phyloP scores from a whole-genome alignment of 257 asterid species.

The Solanum chilense region DNA sequence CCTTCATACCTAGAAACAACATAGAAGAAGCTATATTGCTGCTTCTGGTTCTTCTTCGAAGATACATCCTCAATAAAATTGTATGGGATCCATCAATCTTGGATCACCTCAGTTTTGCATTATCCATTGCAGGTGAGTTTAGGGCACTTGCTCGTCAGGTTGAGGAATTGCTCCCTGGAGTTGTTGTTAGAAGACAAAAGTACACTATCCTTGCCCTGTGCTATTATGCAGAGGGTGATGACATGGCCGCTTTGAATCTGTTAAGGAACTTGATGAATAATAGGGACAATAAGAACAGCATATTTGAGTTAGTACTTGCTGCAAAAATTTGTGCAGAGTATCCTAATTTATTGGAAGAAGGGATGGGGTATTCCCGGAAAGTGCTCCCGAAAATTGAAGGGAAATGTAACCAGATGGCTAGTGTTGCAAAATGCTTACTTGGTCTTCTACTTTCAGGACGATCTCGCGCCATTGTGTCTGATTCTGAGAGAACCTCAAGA shows the following conservation, averaged over 20 bases:
- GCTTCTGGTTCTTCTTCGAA: conserved; percentile 47
- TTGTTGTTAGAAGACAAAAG: conserved; percentile 34
- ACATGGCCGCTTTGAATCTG: conserved; percentile 45
- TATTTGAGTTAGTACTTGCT: conserved; percentile 53
- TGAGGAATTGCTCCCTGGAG: conserved; percentile 66
- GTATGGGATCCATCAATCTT: conserved; percentile 72
- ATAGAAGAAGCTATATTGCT: conserved; percentile 81
- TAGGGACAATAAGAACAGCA: conserved; percentile 29
- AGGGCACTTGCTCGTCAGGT: conserved; percentile 46
- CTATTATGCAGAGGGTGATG: conserved; percentile 59
- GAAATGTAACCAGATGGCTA: conserved; percentile 31
- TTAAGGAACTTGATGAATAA: conserved; percentile 51
- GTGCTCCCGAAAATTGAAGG: conserved; percentile 13
- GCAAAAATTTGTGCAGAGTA: conserved; percentile 60
- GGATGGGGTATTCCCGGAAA: conserved; percentile 28
- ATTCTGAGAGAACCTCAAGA: conserved; percentile 36
- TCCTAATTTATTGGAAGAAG: conserved; percentile 45
- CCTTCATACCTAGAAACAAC: conserved; percentile 65
- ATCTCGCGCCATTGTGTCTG: conserved; percentile 40
- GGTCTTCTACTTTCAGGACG: conserved; percentile 59
- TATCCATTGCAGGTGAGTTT: conserved; percentile 60
- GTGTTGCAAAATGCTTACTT: conserved; percentile 36
- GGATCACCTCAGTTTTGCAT: conserved; percentile 64
- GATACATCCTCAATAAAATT: conserved; percentile 18
- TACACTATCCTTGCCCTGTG: conserved; percentile 54